Base-by-base conservation (phyloP, 129 eudicot species). In the Artemisia tridentata region DNA sequence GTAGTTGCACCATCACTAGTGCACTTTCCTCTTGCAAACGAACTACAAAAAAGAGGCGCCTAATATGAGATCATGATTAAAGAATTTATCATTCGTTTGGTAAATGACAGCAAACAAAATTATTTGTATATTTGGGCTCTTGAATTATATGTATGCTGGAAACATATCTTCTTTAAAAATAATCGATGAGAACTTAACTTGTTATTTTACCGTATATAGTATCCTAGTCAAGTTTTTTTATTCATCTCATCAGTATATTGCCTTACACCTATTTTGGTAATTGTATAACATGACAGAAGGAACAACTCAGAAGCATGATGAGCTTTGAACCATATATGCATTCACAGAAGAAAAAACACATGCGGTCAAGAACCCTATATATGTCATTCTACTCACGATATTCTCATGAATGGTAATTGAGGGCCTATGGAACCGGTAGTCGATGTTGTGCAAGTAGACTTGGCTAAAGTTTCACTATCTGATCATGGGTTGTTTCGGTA, bases 231-330 rank as follows among this genome's bases (percentile, higher is more conserved):
- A 48, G 7, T 34, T 50, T 21, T 68, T 4, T 14, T 25, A 10
- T 27, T 8, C 23, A 10, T 68, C 0, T 51, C 27, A 4, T 68
- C 9, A 29, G 3, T 5, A 34, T 50, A 8, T 52, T 51, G 62
- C 20, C 71, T 63, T 74, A 74, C 1, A 11, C 38, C 6, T 12
- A 58, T 57, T 49, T 58, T 75, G 46, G 45, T 68, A 58, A 67
- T 50, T 68, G 64, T 68, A 48, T 50, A 68, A 47, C 46, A 48
- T 45, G 17, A 68, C 64, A 76, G 80, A 69, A 76, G 75, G 75
- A 76, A 76, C 75, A 59, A 76, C 48, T 15, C 7, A 34, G 64
- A 62, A 76, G 75, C 80, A 68, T 61, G 80, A 76, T 50, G 75
- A 76, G 69, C 80, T 76, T 47, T 76, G 57, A 76, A 73, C 48